These are phyloP conservation scores for Yamadazyma atmosphaerica DNA, from an alignment of 1,139 yeast species.

Conservation along the genomic window DNA sequence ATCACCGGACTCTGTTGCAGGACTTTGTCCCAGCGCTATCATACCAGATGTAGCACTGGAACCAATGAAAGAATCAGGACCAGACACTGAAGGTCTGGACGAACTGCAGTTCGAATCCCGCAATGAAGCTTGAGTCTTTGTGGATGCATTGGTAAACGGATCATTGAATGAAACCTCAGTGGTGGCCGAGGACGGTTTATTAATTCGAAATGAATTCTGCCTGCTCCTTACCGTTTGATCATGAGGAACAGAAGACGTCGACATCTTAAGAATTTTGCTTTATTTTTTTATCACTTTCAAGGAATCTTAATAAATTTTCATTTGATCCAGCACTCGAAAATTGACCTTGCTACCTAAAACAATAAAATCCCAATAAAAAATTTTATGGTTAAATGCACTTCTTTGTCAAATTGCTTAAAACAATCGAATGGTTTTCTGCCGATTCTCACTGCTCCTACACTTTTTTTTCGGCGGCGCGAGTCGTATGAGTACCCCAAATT, in stretches of 20 bases:
- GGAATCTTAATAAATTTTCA: background rate
- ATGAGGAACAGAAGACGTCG: background rate
- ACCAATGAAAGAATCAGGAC: background rate
- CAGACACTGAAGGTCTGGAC: background rate
- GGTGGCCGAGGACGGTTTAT: background rate
- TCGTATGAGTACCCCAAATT: background rate
- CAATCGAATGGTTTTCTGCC: background rate
- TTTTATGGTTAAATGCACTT: too few relatives aligned
- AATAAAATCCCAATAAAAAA: background rate
- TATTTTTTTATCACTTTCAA: background rate
- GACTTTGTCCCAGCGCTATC: background rate
- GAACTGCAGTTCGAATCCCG: background rate
- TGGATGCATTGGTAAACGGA: background rate
- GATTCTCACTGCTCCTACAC: background rate
- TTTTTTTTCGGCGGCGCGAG: background rate
- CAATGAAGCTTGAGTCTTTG: background rate
- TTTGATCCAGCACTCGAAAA: background rate
- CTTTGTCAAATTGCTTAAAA: too few relatives aligned
- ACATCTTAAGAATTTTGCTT: background rate
- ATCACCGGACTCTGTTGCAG: background rate
- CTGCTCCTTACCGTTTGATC: conserved; percentile 1
- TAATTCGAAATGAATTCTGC: conserved; percentile 1
- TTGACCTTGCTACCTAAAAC: background rate
- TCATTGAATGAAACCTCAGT: background rate
- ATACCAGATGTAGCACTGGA: background rate